Evolutionary conservation across 1,139 yeast genomes (phyloP), one percentile per base, ranked within the genome.

Genomic region (Suhomyces kunorum): DNA sequence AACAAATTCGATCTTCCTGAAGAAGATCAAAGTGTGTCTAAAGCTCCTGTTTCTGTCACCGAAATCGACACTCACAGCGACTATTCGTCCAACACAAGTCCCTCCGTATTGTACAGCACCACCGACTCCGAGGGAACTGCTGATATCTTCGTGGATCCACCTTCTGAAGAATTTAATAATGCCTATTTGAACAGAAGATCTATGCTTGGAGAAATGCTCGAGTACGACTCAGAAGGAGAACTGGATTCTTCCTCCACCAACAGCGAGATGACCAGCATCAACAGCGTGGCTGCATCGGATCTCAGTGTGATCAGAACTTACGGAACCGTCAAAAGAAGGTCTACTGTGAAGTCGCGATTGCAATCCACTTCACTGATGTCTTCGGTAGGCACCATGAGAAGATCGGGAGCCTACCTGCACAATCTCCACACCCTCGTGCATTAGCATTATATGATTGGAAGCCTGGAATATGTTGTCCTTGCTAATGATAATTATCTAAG

Each of bases 121-220:
- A 39, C 43, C 14, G 37, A 27, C 19, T 38, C 44, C 2, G 41
- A 41, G 14, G 44, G 44, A 4, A 40, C 40, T 5, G 26, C 35
- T 4, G 41, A 34, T 17, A 31, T 34, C 4, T 42, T 46, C 19
- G 48, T 48, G n/a, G 63, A 59, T 42, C 50, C 56, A 4, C 49
- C 61, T 12, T 48, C 55, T 6, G 58, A 56, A 30, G 57, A 55
- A 32, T 61, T 64, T 46, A 51, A 53, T 43, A 53, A 47, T 34
- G 49, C 49, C 25, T 56, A 40, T 37, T 51, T 55, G 38, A 65
- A 71, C 48, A 59, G 78, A 43, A 63, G 71, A 43, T 69, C 75
- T 4, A 63, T 72, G 55, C 55, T 72, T 44, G 74, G 75, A 16
- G 76, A 71, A 12, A 71, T 72, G 78, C 59, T 72, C 40, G 77